Evolutionary conservation across 2,329 filamentous ascomycete genomes (phyloP).

Genomic region (Aspergillus sp.): DNA sequence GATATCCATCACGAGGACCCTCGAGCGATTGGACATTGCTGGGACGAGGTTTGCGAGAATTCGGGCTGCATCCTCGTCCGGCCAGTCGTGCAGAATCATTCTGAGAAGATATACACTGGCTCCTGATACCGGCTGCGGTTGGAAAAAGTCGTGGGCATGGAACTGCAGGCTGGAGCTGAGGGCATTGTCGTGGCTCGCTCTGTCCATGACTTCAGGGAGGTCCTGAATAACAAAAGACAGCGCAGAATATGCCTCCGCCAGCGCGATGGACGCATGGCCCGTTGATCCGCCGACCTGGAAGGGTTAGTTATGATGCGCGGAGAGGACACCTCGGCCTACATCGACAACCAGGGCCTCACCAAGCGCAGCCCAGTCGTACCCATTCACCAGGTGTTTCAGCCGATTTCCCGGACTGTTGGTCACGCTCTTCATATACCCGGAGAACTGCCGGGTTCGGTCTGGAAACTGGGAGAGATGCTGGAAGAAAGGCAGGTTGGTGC

Average conservation of each 20-base stretch:
- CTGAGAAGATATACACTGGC: neutral
- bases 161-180: neutral
- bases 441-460: constrained; percentile 41
- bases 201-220: constrained; percentile 28
- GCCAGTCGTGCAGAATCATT: neutral
- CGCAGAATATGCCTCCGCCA: constrained; percentile 43
- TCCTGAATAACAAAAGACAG: constrained; percentile 48
- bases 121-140: constrained; percentile 15
- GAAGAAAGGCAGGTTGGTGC: constrained; percentile 23
- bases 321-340: constrained; percentile 1
- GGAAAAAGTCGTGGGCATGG: constrained; percentile 24
- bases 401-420: constrained; percentile 42
- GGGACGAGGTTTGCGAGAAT: neutral
- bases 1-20: neutral
- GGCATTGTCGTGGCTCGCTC: neutral
- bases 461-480: constrained; percentile 16
- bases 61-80: neutral
- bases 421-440: constrained; percentile 46
- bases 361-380: constrained; percentile 45
- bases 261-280: constrained; percentile 48
- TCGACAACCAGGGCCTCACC: constrained; percentile 46
- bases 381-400: constrained; percentile 42
- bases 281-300: constrained; percentile 45
- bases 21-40: neutral
- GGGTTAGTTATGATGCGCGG: no score